These are phyloP conservation scores for Aspergillus pseudoterreus DNA, from an alignment of 2,329 filamentous ascomycete genomes.

Conservation along the genomic window DNA sequence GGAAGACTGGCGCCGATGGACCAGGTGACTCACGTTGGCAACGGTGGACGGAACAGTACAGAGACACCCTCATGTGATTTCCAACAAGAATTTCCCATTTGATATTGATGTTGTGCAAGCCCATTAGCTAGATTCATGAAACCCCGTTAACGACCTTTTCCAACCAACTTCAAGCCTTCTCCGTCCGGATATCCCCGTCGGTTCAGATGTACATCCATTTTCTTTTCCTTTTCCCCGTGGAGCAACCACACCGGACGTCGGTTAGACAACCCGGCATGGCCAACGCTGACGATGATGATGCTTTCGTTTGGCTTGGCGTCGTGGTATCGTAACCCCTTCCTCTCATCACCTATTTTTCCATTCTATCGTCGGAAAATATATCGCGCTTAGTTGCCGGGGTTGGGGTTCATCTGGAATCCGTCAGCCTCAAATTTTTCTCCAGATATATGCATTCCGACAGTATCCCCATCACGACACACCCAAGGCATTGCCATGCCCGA, in stretches of 20 bases:
- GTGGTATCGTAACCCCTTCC: not conserved
- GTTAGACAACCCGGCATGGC: not conserved
- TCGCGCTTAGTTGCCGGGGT: constrained; percentile 64
- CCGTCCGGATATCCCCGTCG: constrained; percentile 10
- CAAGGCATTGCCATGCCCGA: too few species aligned
- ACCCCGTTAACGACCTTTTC: constrained; percentile 5
- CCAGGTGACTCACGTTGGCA: too few species aligned
- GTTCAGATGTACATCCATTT: constrained; percentile 2
- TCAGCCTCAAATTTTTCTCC: not conserved
- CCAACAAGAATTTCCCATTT: constrained; percentile 13
- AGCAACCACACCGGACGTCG: not conserved
- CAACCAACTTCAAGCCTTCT: constrained; percentile 8
- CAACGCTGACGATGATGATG: not conserved
- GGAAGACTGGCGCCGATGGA: too few species aligned
- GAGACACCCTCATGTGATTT: not conserved
- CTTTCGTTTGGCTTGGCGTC: not conserved
- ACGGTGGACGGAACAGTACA: not conserved
- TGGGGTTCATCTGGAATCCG: constrained; percentile 75
- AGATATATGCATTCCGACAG: too few species aligned
- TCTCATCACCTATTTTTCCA: not conserved
- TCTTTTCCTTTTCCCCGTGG: constrained; percentile 1
- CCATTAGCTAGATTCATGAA: constrained; percentile 9
- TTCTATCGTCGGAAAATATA: not conserved
- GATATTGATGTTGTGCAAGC: constrained; percentile 12
- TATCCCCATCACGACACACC: not conserved